phyloP scores from a whole-genome alignment of 352 stramenopile genomes.

The Phytophthora lateralis region DNA sequence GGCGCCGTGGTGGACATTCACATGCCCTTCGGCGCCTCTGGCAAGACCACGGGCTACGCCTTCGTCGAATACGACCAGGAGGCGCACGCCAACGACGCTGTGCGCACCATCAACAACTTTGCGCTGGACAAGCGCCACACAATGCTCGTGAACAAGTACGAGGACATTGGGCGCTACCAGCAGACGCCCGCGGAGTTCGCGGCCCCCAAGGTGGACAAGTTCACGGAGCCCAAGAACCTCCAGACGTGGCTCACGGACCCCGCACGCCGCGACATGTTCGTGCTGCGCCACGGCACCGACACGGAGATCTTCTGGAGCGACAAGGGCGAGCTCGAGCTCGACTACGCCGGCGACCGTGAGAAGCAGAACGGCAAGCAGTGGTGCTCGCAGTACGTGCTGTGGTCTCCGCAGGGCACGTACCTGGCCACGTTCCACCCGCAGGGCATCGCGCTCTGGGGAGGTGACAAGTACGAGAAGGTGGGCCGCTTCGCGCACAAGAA shows the following conservation, averaged over 20 bases:
- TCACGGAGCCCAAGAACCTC: conserved; percentile 93
- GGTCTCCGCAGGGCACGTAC: conserved; percentile 97
- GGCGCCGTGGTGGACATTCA: conserved; percentile 76
- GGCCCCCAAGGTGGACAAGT: conserved; percentile 81
- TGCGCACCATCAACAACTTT: conserved; percentile 88
- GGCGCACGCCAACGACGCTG: conserved; percentile 73
- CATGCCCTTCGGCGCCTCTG: conserved; percentile 70
- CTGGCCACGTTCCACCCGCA: conserved; percentile 97
- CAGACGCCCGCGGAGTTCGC: conserved; percentile 80
- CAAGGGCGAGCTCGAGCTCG: conserved; percentile 86
- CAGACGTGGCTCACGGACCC: conserved; percentile 94
- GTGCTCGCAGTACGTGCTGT: conserved; percentile 98
- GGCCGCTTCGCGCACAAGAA: conserved; percentile 95
- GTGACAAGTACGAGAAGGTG: conserved; percentile 97
- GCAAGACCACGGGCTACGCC: conserved; percentile 76
- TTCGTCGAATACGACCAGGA: conserved; percentile 87
- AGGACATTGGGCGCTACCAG: conserved; percentile 84
- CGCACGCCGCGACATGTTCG: conserved; percentile 94
- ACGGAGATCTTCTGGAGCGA: conserved; percentile 97
- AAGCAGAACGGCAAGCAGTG: conserved; percentile 96
- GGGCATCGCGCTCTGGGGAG: conserved; percentile 98
- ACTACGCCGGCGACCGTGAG: conserved; percentile 96
- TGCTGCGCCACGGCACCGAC: conserved; percentile 94
- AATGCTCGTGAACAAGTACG: conserved; percentile 94
- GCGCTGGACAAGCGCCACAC: conserved; percentile 97